Percentiles rank a stretch among this genome's conserved stretches.
Conservation (phyloP, 1,284 basidiomycete genomes). For the Calocybe gambosa region DNA sequence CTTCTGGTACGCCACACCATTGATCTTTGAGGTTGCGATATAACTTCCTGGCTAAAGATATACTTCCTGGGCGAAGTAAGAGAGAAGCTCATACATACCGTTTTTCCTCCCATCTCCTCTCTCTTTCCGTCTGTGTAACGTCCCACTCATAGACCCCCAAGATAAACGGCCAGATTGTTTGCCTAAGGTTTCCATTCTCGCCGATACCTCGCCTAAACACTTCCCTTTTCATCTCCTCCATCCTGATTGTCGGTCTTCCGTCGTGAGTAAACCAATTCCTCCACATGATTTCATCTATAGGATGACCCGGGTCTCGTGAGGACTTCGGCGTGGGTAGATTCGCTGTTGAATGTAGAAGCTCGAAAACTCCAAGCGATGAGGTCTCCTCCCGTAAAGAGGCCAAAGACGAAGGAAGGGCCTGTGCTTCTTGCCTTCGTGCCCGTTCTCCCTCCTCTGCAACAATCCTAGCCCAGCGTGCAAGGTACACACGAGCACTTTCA, state of each 20-base stretch:
- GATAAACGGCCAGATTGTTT: conserved; percentile 86
- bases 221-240: conserved; percentile 67
- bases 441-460: conserved; percentile 95
- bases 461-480: conserved; percentile 94
- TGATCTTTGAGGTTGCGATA: conserved; percentile 69
- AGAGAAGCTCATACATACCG: conserved; percentile 35
- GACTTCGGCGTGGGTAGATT: conserved; percentile 74
- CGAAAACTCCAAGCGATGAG: conserved; percentile 82
- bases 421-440: conserved; percentile 71
- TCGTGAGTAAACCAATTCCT: conserved; percentile 65
- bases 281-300: conserved; percentile 68
- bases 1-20: conserved; percentile 79
- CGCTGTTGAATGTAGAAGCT: conserved; percentile 72
- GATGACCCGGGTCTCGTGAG: conserved; percentile 64
- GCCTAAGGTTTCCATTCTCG: conserved; percentile 47
- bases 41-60: conserved; percentile 39
- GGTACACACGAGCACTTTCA: conserved; percentile 92
- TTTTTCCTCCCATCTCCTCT: conserved; percentile 20
- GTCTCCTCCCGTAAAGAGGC: conserved; percentile 55
- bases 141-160: conserved; percentile 84
- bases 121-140: conserved; percentile 35
- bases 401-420: conserved; percentile 47
- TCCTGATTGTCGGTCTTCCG: conserved; percentile 59
- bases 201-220: conserved; percentile 72
- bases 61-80: not conserved